Conservation (phyloP, 179 eudicot genomes). For the Gypsophila paniculata region DNA sequence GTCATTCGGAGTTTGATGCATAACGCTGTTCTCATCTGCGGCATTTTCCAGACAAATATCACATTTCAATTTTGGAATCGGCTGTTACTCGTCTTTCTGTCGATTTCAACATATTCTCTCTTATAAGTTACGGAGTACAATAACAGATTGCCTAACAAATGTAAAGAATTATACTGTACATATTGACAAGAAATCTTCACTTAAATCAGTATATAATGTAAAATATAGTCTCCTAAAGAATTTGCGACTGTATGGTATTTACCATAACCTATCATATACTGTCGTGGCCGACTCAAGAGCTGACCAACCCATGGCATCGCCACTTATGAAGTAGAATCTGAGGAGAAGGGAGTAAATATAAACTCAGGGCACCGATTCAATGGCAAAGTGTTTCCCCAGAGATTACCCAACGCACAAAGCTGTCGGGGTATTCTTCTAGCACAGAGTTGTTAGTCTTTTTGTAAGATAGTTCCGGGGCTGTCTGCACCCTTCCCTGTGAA, state of each 20-base stretch:
- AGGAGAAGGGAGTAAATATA: background rate
- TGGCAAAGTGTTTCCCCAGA: slow-evolving; percentile 2
- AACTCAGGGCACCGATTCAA: background rate
- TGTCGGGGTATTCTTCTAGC: slow-evolving; percentile 7
- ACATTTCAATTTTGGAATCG: no score
- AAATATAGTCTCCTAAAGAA: background rate
- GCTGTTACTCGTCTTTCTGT: no score
- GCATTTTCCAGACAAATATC: no score
- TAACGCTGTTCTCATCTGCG: no score
- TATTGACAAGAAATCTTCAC: background rate
- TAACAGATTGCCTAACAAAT: background rate
- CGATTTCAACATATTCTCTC: background rate
- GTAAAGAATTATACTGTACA: background rate
- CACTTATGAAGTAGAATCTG: background rate
- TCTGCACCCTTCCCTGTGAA: slow-evolving; percentile 7
- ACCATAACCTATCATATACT: background rate
- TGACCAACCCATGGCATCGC: background rate
- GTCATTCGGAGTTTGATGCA: no score
- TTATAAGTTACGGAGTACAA: background rate
- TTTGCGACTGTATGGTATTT: background rate
- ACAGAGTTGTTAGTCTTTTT: background rate
- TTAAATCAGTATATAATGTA: background rate
- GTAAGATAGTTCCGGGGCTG: slow-evolving; percentile 1
- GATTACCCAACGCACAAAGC: slow-evolving; percentile 7
- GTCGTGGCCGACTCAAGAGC: background rate